These are phyloP conservation scores for Fragosphaeria purpurea DNA, from an alignment of 2,329 filamentous ascomycete genomes.

Conservation along the genomic window DNA sequence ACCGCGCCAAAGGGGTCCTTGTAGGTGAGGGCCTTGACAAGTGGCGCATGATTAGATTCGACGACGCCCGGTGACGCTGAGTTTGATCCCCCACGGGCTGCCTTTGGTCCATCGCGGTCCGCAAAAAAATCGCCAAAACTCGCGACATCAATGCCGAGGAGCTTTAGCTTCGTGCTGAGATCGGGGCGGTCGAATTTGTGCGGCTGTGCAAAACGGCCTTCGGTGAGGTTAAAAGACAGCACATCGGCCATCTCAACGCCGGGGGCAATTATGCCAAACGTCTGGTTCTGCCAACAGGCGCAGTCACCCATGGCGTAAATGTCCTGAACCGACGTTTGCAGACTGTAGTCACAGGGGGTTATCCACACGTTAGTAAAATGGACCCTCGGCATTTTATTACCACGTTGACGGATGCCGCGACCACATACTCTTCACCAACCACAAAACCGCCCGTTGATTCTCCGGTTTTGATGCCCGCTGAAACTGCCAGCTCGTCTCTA, in stretches of 20 bases:
- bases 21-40: constrained; percentile 77
- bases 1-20: constrained; percentile 80
- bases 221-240: constrained; percentile 81
- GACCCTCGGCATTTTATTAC: too few relatives aligned
- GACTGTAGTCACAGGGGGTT: constrained; percentile 27
- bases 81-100: constrained; percentile 33
- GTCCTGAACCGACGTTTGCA: constrained; percentile 60
- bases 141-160: constrained; percentile 82
- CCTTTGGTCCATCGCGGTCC: constrained; percentile 62
- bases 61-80: constrained; percentile 32
- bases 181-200: constrained; percentile 72
- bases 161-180: constrained; percentile 82
- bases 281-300: constrained; percentile 78
- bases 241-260: constrained; percentile 91
- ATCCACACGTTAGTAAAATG: constrained; percentile 20
- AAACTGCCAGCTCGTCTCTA: constrained; percentile 64
- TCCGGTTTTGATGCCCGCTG: constrained; percentile 48
- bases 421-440: background rate
- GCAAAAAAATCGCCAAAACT: constrained; percentile 93
- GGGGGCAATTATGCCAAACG: constrained; percentile 80
- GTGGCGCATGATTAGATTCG: constrained; percentile 43
- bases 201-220: constrained; percentile 39
- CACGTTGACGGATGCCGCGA: background rate
- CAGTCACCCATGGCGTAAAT: constrained; percentile 89
- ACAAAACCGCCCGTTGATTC: constrained; percentile 1